phyloP scores from a whole-genome alignment of 169 alveolate species.

The Nephromyces sp. region DNA sequence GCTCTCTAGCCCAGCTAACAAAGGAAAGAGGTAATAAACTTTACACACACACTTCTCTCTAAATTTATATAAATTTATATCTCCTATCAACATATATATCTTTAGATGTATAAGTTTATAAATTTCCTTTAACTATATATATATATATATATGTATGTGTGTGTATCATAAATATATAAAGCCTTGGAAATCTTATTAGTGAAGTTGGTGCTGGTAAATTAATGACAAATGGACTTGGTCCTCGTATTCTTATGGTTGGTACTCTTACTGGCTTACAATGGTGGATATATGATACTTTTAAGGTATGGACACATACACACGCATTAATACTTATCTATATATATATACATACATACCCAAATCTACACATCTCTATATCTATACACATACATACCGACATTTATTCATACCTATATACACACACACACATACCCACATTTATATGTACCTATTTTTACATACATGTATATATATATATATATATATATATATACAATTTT shows the following conservation, averaged over 20 bases:
- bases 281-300: conserved; percentile 95
- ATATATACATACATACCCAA: no score
- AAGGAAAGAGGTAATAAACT: conserved; percentile 52
- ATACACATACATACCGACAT: background rate
- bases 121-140: no score
- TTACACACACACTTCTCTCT: background rate
- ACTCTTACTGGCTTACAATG: conserved; percentile 95
- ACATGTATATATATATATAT: no score
- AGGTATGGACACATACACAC: conserved; percentile 43
- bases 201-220: conserved; percentile 28
- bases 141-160: background rate
- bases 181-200: conserved; percentile 24
- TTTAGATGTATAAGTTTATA: background rate
- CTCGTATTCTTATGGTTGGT: conserved; percentile 94
- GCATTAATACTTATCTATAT: background rate
- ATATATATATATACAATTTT: background rate
- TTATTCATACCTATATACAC: background rate
- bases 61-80: conserved; percentile 2
- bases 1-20: conserved; percentile 68
- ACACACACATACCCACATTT: no score
- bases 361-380: no score
- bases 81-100: background rate
- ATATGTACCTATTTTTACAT: no score
- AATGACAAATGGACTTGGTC: conserved; percentile 62
- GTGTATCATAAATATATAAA: conserved; percentile 3